Percentiles rank a stretch among this genome's conserved stretches.
Evolutionary conservation across 768 basidiomycete species (phyloP).

Genomic region (Rhodosporidiobolus sp.): DNA sequence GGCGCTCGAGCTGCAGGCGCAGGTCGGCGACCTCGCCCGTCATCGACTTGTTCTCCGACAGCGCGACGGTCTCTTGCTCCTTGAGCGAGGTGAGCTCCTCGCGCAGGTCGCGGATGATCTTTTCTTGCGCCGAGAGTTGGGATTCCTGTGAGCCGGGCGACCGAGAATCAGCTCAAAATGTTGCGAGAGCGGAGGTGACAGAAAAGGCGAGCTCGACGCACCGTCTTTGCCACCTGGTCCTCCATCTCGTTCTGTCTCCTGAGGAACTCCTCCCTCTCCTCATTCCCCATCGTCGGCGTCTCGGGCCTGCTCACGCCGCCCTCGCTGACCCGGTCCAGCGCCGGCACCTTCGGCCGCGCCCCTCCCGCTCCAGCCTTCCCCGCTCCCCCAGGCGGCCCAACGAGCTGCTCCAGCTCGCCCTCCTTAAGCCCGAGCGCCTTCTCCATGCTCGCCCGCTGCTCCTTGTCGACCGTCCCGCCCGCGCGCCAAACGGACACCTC

Average conservation of each 20-base stretch:
- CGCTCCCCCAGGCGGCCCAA: constrained; percentile 54
- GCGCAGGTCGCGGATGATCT: constrained; percentile 77
- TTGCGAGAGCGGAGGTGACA: no score
- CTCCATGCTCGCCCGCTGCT: constrained; percentile 72
- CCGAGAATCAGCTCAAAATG: not conserved
- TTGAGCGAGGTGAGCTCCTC: constrained; percentile 87
- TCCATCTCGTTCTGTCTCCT: constrained; percentile 93
- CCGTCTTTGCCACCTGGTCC: constrained; percentile 81
- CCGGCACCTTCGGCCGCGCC: constrained; percentile 68
- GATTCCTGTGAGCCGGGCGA: constrained; percentile 58
- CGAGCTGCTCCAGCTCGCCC: constrained; percentile 45
- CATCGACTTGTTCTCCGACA: constrained; percentile 84
- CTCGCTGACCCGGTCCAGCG: constrained; percentile 63
- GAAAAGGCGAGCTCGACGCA: constrained; percentile 33
- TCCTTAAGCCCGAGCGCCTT: constrained; percentile 55
- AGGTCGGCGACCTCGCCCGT: constrained; percentile 89
- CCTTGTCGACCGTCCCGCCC: constrained; percentile 77
- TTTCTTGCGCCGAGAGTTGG: constrained; percentile 71
- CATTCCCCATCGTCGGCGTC: constrained; percentile 91
- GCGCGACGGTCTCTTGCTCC: constrained; percentile 54
- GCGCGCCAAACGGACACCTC: constrained; percentile 85
- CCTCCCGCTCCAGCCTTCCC: constrained; percentile 54
- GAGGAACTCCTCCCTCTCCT: constrained; percentile 96
- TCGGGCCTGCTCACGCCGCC: constrained; percentile 80
- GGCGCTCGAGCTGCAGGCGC: constrained; percentile 80